Evolutionary conservation across 352 stramenopile genomes (phyloP).

Genomic region (Globisporangium echinulatum): DNA sequence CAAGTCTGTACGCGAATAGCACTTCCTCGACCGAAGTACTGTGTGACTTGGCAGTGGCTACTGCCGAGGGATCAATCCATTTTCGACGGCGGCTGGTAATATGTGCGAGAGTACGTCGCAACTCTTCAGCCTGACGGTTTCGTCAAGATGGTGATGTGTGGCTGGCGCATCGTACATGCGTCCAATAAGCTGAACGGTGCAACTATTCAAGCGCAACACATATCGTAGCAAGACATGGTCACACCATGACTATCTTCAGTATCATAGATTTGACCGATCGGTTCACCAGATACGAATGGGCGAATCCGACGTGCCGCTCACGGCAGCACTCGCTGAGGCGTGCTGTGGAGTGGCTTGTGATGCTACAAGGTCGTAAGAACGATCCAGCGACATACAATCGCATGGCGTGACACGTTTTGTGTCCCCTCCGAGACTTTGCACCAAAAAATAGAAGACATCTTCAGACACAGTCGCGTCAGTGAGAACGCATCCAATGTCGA

Average conservation of each 20-base stretch:
- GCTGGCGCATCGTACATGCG: constrained; percentile 16
- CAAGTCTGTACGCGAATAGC: constrained; percentile 5
- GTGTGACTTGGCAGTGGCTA: neutral
- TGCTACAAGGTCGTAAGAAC: constrained; percentile 19
- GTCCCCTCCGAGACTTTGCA: neutral
- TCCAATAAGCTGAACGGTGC: constrained; percentile 29
- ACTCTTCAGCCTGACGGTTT: neutral
- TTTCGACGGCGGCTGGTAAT: neutral
- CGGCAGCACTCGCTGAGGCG: constrained; percentile 16
- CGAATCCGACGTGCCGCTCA: constrained; percentile 12
- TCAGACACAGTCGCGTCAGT: neutral
- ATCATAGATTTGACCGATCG: constrained; percentile 22
- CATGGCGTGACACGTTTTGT: constrained; percentile 8
- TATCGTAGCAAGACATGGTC: too few relatives aligned
- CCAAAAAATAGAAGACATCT: neutral
- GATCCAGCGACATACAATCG: constrained; percentile 23
- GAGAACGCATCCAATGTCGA: too few relatives aligned
- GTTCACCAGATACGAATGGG: constrained; percentile 27
- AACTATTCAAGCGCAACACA: constrained; percentile 17
- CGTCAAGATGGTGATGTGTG: neutral
- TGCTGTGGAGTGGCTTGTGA: constrained; percentile 22
- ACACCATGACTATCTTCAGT: constrained; percentile 25
- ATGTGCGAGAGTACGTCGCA: neutral
- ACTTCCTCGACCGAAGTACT: constrained; percentile 7
- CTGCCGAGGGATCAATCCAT: neutral